Evolutionary conservation across 495 filamentous ascomycete species (phyloP), one percentile per base, ranked within the genome.

Genomic region (Neurospora terricola): DNA sequence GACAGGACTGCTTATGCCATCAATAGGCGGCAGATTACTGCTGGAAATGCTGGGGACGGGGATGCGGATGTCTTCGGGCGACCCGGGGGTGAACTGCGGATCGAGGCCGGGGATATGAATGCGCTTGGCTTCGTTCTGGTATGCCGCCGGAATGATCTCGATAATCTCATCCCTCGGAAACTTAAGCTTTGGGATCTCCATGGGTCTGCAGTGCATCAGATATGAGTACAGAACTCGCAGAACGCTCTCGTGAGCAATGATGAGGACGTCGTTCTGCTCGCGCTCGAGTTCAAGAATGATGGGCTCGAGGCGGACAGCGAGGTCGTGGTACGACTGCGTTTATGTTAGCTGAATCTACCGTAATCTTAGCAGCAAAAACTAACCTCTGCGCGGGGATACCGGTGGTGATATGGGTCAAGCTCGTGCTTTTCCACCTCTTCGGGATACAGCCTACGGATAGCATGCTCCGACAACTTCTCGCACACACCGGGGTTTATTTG

Each of bases 131-230:
- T 93, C 91, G 80, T 99, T 99, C 81, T 97, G 94, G 79, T 99
- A 99, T 48, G 93, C 94, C 69, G 94, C 93, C 3, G 96, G 96
- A 71, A 99, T 97, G 72, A 99, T 97, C 87, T 99, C 96, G 78
- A 99, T 94, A 76, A 99, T 97, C 80, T 98, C 94, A 80, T 99
- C 91, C 11, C 96, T 91, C 12, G 96, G 94, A 78, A 99, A 99
- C 73, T 93, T 92, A 72, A 99, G 88, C 76, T 90, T 91, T 21
- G 96, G 96, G 74, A 99, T 99, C 76, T 97, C 94, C 75, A 90
- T 90, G n/a, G 96, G 94, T 81, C 93, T 94, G 83, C 96, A 98
- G 73, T 97, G 96, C 96, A 98, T 98, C 42, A 98, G 87, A 79
- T 99, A 99, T 14, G 95, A 94, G 78, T 98, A 99, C 34, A 99